Evolutionary conservation across 345 rosid species (phyloP), one percentile per base, ranked within the genome.

Genomic region (Arabis alpina): DNA sequence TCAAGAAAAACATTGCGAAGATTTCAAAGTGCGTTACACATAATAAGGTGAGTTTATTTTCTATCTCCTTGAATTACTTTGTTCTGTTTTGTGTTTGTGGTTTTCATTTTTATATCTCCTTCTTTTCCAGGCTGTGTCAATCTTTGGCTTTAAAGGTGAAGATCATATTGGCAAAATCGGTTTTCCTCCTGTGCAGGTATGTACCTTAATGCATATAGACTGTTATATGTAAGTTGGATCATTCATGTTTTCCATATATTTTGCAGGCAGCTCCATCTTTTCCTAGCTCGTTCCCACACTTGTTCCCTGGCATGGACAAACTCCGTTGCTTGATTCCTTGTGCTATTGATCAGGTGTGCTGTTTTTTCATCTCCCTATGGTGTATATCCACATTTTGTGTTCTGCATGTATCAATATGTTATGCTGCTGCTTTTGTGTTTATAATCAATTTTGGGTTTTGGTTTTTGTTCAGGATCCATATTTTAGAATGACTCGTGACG

Each of bases 401-500:
- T 27, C 8, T 47, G 0, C 4, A 2, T 60, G 34, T 51, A 32
- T 74, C 2, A 58, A 19, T 25, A 7, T 54, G 44, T 39, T 45
- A 6, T 73, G 40, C 23, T 19, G n/a, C 60, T 40, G 53, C 14
- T 3, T 28, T 19, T 62, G 54, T 39, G 9, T 45, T 62, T 28
- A 47, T 47, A 53, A 39, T 43, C 53, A 12, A 6, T 48, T 12
- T 39, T 12, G 48, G 8, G 7, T 28, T 55, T 28, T 73, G 64
- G 61, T 27, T 34, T 80, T 66, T 50, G 25, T 74, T 75, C 90
- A 91, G 98, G 98, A 93, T 77, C 97, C 97, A 54, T 94, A 91
- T 81, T 93, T 91, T 77, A 89, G 96, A 79, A 91, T 88, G 96
- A 89, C 99, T 12, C 80, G 95, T 13, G 96, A 91, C 84, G 99